A percentile compares a stretch with the other conserved stretches of the same genome.
These are phyloP conservation scores for Plicaturopsis crispa DNA, from an alignment of 768 basidiomycete species.

Conservation along the genomic window DNA sequence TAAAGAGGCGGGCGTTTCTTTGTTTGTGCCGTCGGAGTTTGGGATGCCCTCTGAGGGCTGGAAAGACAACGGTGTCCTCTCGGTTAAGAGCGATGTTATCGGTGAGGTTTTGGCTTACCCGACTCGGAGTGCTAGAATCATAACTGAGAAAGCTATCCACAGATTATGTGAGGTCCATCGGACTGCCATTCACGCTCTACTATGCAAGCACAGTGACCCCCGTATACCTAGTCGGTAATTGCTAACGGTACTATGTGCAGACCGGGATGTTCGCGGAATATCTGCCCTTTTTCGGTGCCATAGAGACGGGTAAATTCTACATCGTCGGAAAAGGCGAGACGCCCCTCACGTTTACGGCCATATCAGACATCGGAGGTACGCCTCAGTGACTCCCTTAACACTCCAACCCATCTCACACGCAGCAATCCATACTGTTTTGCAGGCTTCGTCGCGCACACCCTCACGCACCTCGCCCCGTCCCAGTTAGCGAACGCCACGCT, in stretches of 20 bases:
- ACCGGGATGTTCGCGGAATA: conserved; percentile 25
- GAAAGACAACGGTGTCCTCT: too few relatives aligned
- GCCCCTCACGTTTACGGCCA: conserved; percentile 21
- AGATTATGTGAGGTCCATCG: conserved; percentile 22
- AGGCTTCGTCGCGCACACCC: conserved; percentile 26
- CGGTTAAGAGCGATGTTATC: too few relatives aligned
- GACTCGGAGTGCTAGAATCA: too few relatives aligned
- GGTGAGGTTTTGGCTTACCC: too few relatives aligned
- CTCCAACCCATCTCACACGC: too few relatives aligned
- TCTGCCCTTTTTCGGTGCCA: conserved; percentile 20
- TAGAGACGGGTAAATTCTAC: conserved; percentile 20
- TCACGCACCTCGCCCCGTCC: conserved; percentile 20
- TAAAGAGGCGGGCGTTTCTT: conserved; percentile 25
- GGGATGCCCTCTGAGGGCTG: conserved; percentile 13
- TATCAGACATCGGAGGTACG: conserved; percentile 27
- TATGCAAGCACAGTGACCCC: too few relatives aligned
- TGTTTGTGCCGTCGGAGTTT: conserved; percentile 33
- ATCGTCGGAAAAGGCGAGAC: conserved; percentile 23
- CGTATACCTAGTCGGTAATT: too few relatives aligned
- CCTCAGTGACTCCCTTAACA: too few relatives aligned
- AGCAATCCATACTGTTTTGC: too few relatives aligned
- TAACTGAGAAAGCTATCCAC: too few relatives aligned
- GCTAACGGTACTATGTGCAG: too few relatives aligned
- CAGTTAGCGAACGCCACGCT: conserved; percentile 22
- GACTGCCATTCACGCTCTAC: conserved; percentile 21